Conservation (phyloP, 208 protist species). For the Trypanosoma congolense region DNA sequence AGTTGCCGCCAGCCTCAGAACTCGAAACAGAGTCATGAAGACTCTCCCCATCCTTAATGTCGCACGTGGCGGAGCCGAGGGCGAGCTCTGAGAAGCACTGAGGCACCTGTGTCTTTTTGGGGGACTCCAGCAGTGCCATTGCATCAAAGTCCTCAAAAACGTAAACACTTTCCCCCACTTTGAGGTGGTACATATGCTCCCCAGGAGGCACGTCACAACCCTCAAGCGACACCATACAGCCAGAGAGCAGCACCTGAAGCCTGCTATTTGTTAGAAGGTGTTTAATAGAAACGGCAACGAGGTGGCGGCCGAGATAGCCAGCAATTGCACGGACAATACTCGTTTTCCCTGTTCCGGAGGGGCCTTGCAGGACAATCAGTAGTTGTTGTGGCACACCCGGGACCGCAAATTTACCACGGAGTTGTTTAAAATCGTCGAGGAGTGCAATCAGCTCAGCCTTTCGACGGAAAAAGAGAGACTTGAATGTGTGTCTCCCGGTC, state of each 20-base stretch:
- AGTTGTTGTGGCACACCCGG: conserved; percentile 55
- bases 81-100: neutral
- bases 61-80: neutral
- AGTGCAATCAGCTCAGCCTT: conserved; percentile 61
- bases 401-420: conserved; percentile 60
- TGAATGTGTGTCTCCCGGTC: conserved; percentile 48
- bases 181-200: conserved; percentile 17
- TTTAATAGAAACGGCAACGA: conserved; percentile 69
- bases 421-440: conserved; percentile 59
- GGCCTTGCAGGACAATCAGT: conserved; percentile 81
- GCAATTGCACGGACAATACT: conserved; percentile 85
- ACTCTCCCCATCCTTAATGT: neutral
- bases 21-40: too few relatives aligned
- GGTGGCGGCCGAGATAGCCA: conserved; percentile 51
- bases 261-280: conserved; percentile 60
- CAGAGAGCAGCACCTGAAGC: conserved; percentile 33
- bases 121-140: conserved; percentile 22
- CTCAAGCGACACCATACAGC: conserved; percentile 17
- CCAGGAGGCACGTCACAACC: neutral
- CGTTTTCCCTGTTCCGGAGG: conserved; percentile 93
- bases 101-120: conserved; percentile 7
- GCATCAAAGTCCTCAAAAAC: conserved; percentile 84
- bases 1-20: too few relatives aligned
- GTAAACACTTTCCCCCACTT: conserved; percentile 57
- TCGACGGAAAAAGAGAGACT: conserved; percentile 76